Percentiles rank a stretch among this genome's conserved stretches.
These are phyloP conservation scores for Typha latifolia DNA, from an alignment of 176 grass and related monocot genomes.

Conservation along the genomic window DNA sequence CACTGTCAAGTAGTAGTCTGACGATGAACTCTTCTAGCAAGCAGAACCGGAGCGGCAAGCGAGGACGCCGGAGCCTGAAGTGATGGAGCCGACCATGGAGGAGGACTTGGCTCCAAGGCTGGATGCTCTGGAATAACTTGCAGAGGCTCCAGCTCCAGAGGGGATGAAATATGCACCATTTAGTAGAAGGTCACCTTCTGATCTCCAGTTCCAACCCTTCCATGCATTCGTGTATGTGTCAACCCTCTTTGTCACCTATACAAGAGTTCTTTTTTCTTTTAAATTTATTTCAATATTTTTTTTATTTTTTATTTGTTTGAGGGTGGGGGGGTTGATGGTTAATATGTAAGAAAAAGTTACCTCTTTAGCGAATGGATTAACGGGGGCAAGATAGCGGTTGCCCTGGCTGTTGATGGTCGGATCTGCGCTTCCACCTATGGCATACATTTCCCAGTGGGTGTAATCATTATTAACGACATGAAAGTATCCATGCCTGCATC, in stretches of 20 bases:
- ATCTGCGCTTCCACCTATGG: constrained; percentile 34
- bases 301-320: too few species aligned
- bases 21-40: constrained; percentile 11
- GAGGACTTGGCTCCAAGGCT: constrained; percentile 37
- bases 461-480: constrained; percentile 47
- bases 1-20: too few species aligned
- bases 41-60: constrained; percentile 10
- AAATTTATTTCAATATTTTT: too few species aligned
- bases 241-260: constrained; percentile 38
- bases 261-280: too few species aligned
- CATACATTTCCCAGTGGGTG: constrained; percentile 49
- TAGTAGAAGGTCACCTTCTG: constrained; percentile 32
- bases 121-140: constrained; percentile 37
- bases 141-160: constrained; percentile 27
- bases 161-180: constrained; percentile 43
- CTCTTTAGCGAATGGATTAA: constrained; percentile 31
- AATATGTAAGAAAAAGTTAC: neutral
- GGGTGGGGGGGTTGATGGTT: too few species aligned
- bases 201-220: constrained; percentile 45
- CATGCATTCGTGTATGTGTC: constrained; percentile 11
- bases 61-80: constrained; percentile 15
- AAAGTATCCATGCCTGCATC: constrained; percentile 43
- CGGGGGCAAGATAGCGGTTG: constrained; percentile 37
- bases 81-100: constrained; percentile 31
- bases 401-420: constrained; percentile 47